These are phyloP conservation scores for Hsuehochloa calcarea DNA, from an alignment of 176 grass and related monocot species.

Conservation along the genomic window DNA sequence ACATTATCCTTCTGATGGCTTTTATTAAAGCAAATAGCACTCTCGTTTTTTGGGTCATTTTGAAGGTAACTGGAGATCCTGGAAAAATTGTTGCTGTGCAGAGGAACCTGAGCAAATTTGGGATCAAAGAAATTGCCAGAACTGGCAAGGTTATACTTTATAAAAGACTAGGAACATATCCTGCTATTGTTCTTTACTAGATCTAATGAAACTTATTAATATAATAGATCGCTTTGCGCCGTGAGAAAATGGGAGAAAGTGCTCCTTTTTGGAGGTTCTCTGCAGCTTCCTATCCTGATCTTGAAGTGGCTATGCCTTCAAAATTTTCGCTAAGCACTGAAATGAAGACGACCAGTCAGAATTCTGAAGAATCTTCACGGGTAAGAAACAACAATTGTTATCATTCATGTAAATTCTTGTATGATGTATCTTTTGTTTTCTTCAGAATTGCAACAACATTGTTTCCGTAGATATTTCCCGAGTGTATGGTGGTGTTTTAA, in stretches of 20 bases:
- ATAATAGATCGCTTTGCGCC: conserved; percentile 38
- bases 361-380: conserved; percentile 39
- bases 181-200: not conserved
- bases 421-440: not conserved
- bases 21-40: not conserved
- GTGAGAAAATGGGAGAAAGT: conserved; percentile 48
- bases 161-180: not conserved
- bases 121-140: conserved; percentile 80
- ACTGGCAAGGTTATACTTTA: conserved; percentile 69
- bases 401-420: not conserved
- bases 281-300: conserved; percentile 53
- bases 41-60: not conserved
- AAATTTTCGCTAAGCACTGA: conserved; percentile 12
- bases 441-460: not conserved
- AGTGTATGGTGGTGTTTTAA: not conserved
- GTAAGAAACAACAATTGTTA: not conserved
- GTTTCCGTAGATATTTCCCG: not conserved
- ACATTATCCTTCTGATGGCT: not conserved
- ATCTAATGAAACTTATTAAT: conserved; percentile 4
- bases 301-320: conserved; percentile 28
- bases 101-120: conserved; percentile 58
- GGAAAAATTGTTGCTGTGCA: conserved; percentile 67
- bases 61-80: conserved; percentile 78
- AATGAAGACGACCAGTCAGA: not conserved
- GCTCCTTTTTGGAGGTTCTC: conserved; percentile 62